Percentiles rank a stretch among this genome's conserved stretches.
phyloP scores from a whole-genome alignment of 257 asterid genomes.

The Coffea eugenioides region DNA sequence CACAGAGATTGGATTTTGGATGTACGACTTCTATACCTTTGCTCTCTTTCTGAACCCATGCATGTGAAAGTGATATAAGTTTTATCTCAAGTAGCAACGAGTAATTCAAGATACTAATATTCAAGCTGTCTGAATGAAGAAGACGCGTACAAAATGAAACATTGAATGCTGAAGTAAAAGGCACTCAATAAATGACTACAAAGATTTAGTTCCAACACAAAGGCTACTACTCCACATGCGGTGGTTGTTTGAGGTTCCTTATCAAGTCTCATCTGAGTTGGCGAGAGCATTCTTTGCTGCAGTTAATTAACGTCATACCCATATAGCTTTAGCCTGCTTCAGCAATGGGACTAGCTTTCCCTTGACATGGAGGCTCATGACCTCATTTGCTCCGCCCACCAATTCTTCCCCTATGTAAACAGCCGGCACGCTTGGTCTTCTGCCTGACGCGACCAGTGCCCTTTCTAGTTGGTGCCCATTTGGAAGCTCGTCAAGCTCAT shows the following conservation, averaged over 20 bases:
- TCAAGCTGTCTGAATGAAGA: background rate
- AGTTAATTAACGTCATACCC: constrained; percentile 36
- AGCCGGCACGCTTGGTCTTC: constrained; percentile 44
- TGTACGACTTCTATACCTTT: background rate
- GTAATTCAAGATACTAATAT: background rate
- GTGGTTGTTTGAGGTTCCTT: background rate
- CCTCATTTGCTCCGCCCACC: constrained; percentile 70
- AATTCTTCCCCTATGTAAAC: constrained; percentile 65
- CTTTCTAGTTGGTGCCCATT: constrained; percentile 58
- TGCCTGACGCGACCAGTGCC: constrained; percentile 41
- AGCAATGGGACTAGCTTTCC: constrained; percentile 65
- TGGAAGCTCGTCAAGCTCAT: constrained; percentile 62
- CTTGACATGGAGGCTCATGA: constrained; percentile 71
- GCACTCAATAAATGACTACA: background rate
- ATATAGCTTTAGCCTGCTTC: constrained; percentile 74
- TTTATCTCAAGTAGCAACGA: background rate
- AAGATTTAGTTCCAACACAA: background rate
- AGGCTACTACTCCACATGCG: background rate
- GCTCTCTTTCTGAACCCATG: background rate
- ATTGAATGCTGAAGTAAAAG: constrained; percentile 3
- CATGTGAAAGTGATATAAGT: background rate
- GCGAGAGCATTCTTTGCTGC: background rate
- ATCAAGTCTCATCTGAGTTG: background rate
- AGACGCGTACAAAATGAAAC: background rate
- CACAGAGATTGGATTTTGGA: background rate